A percentile compares a stretch with the other conserved stretches of the same genome.
phyloP scores from a whole-genome alignment of 495 filamentous ascomycete genomes.

The Penicillium dipodomyicola region DNA sequence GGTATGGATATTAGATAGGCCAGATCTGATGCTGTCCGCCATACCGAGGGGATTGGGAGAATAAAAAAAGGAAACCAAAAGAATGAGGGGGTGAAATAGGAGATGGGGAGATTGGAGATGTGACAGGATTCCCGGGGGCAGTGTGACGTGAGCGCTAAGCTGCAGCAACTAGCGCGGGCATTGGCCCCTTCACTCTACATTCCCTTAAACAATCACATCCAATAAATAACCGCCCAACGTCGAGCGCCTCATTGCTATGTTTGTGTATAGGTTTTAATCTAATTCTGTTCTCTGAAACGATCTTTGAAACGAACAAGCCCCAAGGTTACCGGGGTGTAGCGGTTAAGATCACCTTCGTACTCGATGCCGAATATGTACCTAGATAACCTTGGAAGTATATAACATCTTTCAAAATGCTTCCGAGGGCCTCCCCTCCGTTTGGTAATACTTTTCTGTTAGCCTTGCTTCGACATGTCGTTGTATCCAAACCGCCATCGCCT shows the following conservation, averaged over 20 bases:
- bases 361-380: neutral
- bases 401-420: no score
- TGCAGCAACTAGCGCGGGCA: neutral
- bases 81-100: neutral
- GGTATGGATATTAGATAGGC: neutral
- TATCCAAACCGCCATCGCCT: neutral
- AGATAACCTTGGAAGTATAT: no score
- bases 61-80: no score
- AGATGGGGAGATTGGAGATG: neutral
- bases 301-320: neutral
- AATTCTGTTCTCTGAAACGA: neutral
- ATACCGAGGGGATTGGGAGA: no score
- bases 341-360: neutral
- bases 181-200: neutral
- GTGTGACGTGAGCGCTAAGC: neutral
- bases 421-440: no score
- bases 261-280: no score
- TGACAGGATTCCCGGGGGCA: neutral
- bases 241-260: neutral
- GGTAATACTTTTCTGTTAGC: neutral
- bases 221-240: neutral
- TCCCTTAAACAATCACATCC: neutral
- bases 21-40: no score
- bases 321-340: neutral
- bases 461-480: neutral